Evolutionary conservation across 257 asterid genomes (phyloP).

Genomic region (Sherardia arvensis): DNA sequence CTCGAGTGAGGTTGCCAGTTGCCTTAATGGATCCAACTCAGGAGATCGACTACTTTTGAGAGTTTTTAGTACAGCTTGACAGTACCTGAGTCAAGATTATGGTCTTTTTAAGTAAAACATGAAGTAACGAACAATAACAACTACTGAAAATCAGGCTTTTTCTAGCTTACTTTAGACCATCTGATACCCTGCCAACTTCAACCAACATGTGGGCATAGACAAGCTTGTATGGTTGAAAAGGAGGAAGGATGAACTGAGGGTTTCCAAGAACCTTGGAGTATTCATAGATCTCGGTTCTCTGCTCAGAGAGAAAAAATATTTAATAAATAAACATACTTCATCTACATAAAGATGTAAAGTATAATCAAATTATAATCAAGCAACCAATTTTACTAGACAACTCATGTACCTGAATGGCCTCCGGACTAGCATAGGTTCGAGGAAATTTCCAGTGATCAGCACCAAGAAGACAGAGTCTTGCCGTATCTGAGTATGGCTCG

Average conservation of each 20-base stretch:
- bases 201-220: constrained; percentile 88
- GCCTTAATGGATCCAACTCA: constrained; percentile 70
- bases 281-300: constrained; percentile 96
- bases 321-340: constrained; percentile 4
- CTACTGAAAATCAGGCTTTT: neutral
- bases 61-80: constrained; percentile 76
- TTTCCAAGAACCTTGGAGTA: constrained; percentile 87
- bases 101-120: neutral
- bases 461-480: constrained; percentile 93
- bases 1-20: constrained; percentile 64
- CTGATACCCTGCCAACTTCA: constrained; percentile 92
- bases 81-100: constrained; percentile 50
- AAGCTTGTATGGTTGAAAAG: constrained; percentile 95
- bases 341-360: neutral
- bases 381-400: constrained; percentile 3
- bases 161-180: constrained; percentile 63
- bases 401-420: constrained; percentile 82
- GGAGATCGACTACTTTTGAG: constrained; percentile 78
- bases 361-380: neutral
- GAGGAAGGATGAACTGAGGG: constrained; percentile 80
- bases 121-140: neutral
- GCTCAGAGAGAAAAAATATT: constrained; percentile 17
- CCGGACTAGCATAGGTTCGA: constrained; percentile 89
- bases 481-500: constrained; percentile 75
- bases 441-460: constrained; percentile 93